These are phyloP conservation scores for Candida neerlandica DNA, from an alignment of 1,139 yeast species.

Conservation along the genomic window DNA sequence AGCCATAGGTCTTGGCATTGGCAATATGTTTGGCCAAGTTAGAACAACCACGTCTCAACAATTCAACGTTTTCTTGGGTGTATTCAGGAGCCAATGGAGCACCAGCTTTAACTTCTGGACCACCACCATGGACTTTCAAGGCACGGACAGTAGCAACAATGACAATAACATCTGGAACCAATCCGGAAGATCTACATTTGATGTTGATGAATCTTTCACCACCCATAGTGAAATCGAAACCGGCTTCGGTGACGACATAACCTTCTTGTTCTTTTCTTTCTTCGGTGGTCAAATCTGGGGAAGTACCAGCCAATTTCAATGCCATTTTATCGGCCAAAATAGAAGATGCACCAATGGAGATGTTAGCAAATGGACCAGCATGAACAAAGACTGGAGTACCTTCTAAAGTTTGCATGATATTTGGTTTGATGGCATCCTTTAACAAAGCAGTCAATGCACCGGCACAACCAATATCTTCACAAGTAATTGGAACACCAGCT, in stretches of 20 bases:
- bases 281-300: slow-evolving; percentile 48
- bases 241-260: slow-evolving; percentile 95
- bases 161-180: slow-evolving; percentile 88
- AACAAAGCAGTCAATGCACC: slow-evolving; percentile 95
- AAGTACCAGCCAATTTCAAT: slow-evolving; percentile 82
- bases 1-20: slow-evolving; percentile 83
- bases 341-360: slow-evolving; percentile 95
- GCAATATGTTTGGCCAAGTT: slow-evolving; percentile 90
- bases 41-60: slow-evolving; percentile 81
- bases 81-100: slow-evolving; percentile 86
- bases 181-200: slow-evolving; percentile 92
- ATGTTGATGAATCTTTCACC: slow-evolving; percentile 97
- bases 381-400: slow-evolving; percentile 98
- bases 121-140: slow-evolving; percentile 96
- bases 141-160: slow-evolving; percentile 98
- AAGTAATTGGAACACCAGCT: slow-evolving; percentile 87
- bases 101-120: slow-evolving; percentile 97
- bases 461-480: slow-evolving; percentile 96
- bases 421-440: slow-evolving; percentile 97
- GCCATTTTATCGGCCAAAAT: slow-evolving; percentile 96
- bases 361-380: slow-evolving; percentile 98
- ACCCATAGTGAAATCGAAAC: slow-evolving; percentile 99
- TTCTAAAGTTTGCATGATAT: slow-evolving; percentile 96
- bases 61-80: slow-evolving; percentile 81
- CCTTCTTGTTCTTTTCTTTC: slow-evolving; percentile 70